phyloP scores from a whole-genome alignment of 2,329 filamentous ascomycete species.

The Colletotrichum higginsianum region DNA sequence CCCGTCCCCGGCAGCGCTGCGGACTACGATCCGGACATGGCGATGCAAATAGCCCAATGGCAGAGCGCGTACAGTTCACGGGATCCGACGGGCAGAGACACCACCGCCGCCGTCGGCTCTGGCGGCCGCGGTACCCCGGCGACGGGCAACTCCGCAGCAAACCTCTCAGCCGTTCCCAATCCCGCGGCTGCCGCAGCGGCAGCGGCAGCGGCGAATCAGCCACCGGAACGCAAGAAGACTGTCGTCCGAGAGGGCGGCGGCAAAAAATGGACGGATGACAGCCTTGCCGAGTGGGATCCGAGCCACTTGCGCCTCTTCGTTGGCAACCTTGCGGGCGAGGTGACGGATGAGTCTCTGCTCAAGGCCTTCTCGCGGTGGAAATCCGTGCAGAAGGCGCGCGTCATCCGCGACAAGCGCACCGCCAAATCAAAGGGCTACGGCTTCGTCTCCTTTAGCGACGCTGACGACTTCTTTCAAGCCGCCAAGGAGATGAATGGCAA shows the following conservation, averaged over 20 bases:
- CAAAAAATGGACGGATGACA: conserved; percentile 90
- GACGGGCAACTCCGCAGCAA: conserved; percentile 53
- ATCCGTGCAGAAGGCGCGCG: conserved; percentile 91
- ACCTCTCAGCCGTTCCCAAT: conserved; percentile 48
- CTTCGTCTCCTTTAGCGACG: conserved; percentile 95
- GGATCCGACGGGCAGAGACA: conserved; percentile 59
- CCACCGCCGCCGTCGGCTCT: conserved; percentile 44
- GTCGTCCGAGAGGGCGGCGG: conserved; percentile 91
- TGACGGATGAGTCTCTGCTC: conserved; percentile 93
- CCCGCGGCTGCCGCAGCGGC: conserved; percentile 53
- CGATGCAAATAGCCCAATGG: conserved; percentile 95
- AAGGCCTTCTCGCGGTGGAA: conserved; percentile 94
- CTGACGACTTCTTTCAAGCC: conserved; percentile 96
- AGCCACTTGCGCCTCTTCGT: conserved; percentile 95
- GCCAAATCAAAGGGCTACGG: conserved; percentile 97
- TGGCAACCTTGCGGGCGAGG: conserved; percentile 96
- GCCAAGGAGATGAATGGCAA: conserved; percentile 99
- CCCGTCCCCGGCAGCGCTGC: conserved; percentile 69
- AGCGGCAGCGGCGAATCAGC: conserved; percentile 61
- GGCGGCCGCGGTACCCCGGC: conserved; percentile 49
- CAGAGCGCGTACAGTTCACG: conserved; percentile 87
- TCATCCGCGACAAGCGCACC: conserved; percentile 94
- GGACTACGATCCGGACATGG: conserved; percentile 82
- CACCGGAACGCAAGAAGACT: conserved; percentile 81
- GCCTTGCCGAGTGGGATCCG: conserved; percentile 95